Conservation (phyloP, 345 rosid genomes). For the Citrus maxima region DNA sequence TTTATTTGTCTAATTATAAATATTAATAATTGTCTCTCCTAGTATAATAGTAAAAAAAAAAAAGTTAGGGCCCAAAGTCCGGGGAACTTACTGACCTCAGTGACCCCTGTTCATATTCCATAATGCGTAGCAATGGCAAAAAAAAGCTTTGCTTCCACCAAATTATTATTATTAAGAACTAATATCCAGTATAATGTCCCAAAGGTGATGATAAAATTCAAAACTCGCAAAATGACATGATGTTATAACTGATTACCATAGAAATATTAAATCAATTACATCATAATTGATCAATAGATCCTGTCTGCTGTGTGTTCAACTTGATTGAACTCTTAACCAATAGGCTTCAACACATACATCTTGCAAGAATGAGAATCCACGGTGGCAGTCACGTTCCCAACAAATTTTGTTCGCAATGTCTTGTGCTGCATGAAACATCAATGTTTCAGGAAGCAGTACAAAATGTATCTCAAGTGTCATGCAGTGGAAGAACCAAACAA, state of each 20-base stretch:
- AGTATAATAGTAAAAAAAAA: too few relatives aligned
- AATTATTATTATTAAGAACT: background rate
- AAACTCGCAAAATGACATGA: background rate
- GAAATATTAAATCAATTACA: background rate
- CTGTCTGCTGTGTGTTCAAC: background rate
- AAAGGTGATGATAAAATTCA: background rate
- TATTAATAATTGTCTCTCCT: too few relatives aligned
- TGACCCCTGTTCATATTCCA: too few relatives aligned
- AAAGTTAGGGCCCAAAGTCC: too few relatives aligned
- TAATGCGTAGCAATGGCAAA: too few relatives aligned
- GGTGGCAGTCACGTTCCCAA: conserved; percentile 54
- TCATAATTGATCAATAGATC: background rate
- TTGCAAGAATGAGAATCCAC: conserved; percentile 63
- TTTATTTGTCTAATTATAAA: too few relatives aligned
- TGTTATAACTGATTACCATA: background rate
- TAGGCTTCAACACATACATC: conserved; percentile 75
- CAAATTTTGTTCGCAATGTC: conserved; percentile 51
- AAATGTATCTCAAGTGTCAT: background rate
- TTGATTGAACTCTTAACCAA: conserved; percentile 28
- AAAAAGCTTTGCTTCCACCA: background rate
- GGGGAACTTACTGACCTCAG: too few relatives aligned
- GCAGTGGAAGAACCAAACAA: background rate
- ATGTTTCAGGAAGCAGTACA: conserved; percentile 4
- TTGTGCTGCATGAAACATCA: conserved; percentile 55
- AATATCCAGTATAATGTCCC: background rate